phyloP scores from a whole-genome alignment of 2,329 filamentous ascomycete genomes.

The Aspergillus quadrilineatus region DNA sequence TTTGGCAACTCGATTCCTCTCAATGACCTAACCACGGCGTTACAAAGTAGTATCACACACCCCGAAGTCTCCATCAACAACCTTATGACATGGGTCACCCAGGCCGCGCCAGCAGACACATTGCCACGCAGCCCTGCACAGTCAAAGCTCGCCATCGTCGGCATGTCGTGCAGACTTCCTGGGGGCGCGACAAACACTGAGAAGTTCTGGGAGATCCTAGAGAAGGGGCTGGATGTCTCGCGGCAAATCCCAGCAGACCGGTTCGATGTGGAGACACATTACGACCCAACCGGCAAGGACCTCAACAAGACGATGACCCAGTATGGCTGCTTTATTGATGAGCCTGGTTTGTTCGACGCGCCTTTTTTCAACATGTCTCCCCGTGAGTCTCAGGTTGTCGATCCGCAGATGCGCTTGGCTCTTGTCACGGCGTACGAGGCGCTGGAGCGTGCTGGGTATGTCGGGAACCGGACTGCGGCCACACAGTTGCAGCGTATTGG shows the following conservation, averaged over 20 bases:
- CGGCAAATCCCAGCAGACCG: slow-evolving; percentile 30
- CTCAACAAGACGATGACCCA: slow-evolving; percentile 29
- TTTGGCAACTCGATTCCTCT: too few relatives aligned
- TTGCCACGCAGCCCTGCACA: background rate
- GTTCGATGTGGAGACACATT: slow-evolving; percentile 36
- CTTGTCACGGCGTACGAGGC: slow-evolving; percentile 75
- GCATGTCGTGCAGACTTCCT: slow-evolving; percentile 72
- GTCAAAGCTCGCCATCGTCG: slow-evolving; percentile 63
- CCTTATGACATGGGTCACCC: too few relatives aligned
- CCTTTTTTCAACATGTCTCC: slow-evolving; percentile 57
- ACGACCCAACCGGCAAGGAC: slow-evolving; percentile 32
- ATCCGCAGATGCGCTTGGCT: slow-evolving; percentile 74
- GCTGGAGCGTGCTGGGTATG: slow-evolving; percentile 73
- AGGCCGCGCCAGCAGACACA: too few relatives aligned
- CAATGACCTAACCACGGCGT: too few relatives aligned
- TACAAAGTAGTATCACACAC: too few relatives aligned
- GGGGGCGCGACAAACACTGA: slow-evolving; percentile 62
- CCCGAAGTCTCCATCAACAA: too few relatives aligned
- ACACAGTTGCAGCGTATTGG: slow-evolving; percentile 62
- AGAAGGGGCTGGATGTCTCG: slow-evolving; percentile 32
- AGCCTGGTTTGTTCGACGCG: slow-evolving; percentile 40
- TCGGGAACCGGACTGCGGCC: slow-evolving; percentile 65
- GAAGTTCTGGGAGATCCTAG: slow-evolving; percentile 55
- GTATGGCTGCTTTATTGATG: slow-evolving; percentile 40
- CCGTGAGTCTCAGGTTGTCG: slow-evolving; percentile 59